Conservation (phyloP, 257 asterid species). For the Cruciata laevipes region DNA sequence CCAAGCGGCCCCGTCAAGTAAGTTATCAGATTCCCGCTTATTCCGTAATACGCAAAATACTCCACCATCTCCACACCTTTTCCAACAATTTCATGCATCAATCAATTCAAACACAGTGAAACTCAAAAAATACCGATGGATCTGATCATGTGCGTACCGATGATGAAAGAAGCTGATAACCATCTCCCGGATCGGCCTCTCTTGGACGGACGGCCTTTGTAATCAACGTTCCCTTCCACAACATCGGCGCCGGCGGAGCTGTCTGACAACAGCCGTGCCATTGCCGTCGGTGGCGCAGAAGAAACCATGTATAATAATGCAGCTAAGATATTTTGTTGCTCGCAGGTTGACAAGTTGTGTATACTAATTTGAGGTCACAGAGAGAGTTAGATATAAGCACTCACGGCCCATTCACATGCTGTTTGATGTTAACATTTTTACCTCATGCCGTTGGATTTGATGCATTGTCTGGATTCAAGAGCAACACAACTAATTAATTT, state of each 20-base stretch:
- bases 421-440: too few species aligned
- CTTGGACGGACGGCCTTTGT: constrained; percentile 17
- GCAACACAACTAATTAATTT: too few species aligned
- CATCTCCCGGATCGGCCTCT: constrained; percentile 22
- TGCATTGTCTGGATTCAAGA: too few species aligned
- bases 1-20: constrained; percentile 23
- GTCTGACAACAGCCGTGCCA: background rate
- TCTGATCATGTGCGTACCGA: constrained; percentile 16
- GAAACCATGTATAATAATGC: background rate
- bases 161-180: constrained; percentile 30
- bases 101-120: background rate
- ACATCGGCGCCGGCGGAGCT: constrained; percentile 9
- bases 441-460: too few species aligned
- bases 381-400: background rate
- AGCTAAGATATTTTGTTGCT: background rate
- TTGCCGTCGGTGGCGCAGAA: background rate
- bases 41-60: constrained; percentile 25
- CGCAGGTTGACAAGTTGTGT: too few species aligned
- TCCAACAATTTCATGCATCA: background rate
- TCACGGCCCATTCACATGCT: too few species aligned
- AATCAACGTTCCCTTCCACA: constrained; percentile 18
- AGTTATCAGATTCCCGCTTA: constrained; percentile 20
- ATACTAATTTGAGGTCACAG: background rate
- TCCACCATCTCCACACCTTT: constrained; percentile 24
- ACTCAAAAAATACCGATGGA: too few species aligned